Evolutionary conservation across 2,329 filamentous ascomycete genomes (phyloP).

Genomic region (Botrytis tulipae): DNA sequence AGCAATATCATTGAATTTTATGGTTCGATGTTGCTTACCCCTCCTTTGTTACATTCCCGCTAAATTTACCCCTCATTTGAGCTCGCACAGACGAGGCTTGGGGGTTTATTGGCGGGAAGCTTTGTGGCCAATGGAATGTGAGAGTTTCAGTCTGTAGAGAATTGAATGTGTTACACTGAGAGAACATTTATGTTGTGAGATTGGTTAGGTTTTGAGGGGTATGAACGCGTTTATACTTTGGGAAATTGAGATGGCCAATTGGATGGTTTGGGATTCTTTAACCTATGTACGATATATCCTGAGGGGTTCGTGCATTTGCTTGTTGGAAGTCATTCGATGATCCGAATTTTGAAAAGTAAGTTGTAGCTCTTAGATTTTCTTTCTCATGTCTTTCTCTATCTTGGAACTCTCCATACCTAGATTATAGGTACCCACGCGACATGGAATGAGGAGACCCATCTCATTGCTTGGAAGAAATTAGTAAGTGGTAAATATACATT

Average conservation of each 20-base stretch:
- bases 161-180: not conserved
- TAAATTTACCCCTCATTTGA: slow-evolving; percentile 17
- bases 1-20: not conserved
- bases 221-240: not conserved
- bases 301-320: not conserved
- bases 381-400: not conserved
- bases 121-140: slow-evolving; percentile 3
- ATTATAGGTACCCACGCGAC: not conserved
- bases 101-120: not conserved
- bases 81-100: not conserved
- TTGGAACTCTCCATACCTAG: not conserved
- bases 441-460: too few species aligned
- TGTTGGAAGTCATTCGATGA: not conserved
- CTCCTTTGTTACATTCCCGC: slow-evolving; percentile 13
- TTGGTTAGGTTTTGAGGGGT: not conserved
- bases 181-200: not conserved
- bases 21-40: slow-evolving; percentile 10
- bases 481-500: not conserved
- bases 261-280: not conserved
- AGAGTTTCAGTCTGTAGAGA: not conserved
- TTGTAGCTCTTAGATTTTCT: not conserved
- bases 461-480: not conserved
- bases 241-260: not conserved
- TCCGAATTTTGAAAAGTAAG: not conserved
- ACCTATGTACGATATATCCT: not conserved